Evolutionary conservation across 2,329 filamentous ascomycete species (phyloP).

Genomic region (Penicillium oxalicum): DNA sequence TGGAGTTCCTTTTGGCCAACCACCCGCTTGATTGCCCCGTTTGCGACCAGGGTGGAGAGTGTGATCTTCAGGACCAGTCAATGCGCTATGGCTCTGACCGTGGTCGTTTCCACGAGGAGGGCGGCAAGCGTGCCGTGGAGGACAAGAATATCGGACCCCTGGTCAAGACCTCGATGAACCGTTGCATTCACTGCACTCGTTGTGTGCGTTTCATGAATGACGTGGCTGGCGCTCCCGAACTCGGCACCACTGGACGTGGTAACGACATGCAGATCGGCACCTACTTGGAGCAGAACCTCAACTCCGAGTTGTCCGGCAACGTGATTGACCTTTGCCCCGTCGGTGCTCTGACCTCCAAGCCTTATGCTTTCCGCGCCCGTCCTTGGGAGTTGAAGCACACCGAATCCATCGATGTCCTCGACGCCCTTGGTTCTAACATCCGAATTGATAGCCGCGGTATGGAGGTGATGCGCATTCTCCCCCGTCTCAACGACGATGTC

Average conservation of each 20-base stretch:
- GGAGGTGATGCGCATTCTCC: slow-evolving; percentile 91
- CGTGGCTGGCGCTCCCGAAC: slow-evolving; percentile 87
- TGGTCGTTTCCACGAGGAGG: slow-evolving; percentile 92
- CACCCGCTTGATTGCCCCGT: slow-evolving; percentile 95
- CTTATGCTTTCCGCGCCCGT: slow-evolving; percentile 92
- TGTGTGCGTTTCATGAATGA: slow-evolving; percentile 98
- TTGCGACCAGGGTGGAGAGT: slow-evolving; percentile 98
- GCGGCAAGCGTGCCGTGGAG: slow-evolving; percentile 94
- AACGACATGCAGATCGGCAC: slow-evolving; percentile 98
- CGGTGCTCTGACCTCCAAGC: slow-evolving; percentile 92
- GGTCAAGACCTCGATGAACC: slow-evolving; percentile 99
- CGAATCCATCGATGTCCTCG: slow-evolving; percentile 90
- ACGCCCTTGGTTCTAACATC: slow-evolving; percentile 90
- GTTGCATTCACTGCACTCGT: slow-evolving; percentile 97
- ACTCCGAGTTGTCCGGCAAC: slow-evolving; percentile 93
- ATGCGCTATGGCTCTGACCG: slow-evolving; percentile 97
- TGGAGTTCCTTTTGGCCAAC: slow-evolving; percentile 97
- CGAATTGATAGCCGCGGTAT: slow-evolving; percentile 87
- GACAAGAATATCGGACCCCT: slow-evolving; percentile 98
- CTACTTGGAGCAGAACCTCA: slow-evolving; percentile 88
- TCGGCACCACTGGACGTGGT: slow-evolving; percentile 89
- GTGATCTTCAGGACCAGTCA: slow-evolving; percentile 97
- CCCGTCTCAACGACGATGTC: slow-evolving; percentile 91
- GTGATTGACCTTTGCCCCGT: slow-evolving; percentile 98
- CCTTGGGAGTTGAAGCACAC: slow-evolving; percentile 97